Base-by-base conservation (phyloP, 2,329 filamentous ascomycete species). In the Dothidotthia symphoricarpi region DNA sequence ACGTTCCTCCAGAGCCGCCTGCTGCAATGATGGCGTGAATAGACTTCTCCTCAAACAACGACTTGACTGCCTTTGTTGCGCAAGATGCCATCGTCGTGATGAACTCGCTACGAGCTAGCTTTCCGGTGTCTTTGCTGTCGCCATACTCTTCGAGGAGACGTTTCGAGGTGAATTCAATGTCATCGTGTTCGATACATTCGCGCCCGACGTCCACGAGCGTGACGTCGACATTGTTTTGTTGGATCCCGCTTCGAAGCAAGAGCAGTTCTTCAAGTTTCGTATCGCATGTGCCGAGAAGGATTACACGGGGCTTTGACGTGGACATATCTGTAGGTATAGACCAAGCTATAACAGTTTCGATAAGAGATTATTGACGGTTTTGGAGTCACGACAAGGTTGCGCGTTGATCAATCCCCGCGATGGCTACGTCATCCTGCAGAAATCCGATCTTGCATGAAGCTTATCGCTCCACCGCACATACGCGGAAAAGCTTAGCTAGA, bases 1-100 rank as follows among this genome's bases (percentile, higher is more conserved):
- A 75, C 0, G 82, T 85, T 0, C 80, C 80, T 15, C 78, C 75
- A 1, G 78, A 83, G 0, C 83, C 83, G 6, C 81, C 83, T 0
- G 81, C 73, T 0, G 72, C 73, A 10, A 86, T 64, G 11, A 82
- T 72, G 2, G 72, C 82, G 29, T 82, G 74, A 22, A 84, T 71
- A 2, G 54, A 32, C 0, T 54, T 47, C 1, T 52, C 36, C 6
- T 61, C 33, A 33, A 67, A 67, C 1, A 81, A 59, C 0, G 65
- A 51, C 13, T 56, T 46, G 11, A 80, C 67, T 1, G 66, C 63
- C 0, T 55, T 44, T 1, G 69, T 72, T 2, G 76, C 75, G 47
- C 70, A 72, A 1, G 50, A 41, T 15, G 75, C 75, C 64, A 85
- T 80, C 31, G 69, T 66, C 28, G 75, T 72, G 50, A 85, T 75